phyloP scores from a whole-genome alignment of 352 stramenopile species.

The Pythium coloratum region DNA sequence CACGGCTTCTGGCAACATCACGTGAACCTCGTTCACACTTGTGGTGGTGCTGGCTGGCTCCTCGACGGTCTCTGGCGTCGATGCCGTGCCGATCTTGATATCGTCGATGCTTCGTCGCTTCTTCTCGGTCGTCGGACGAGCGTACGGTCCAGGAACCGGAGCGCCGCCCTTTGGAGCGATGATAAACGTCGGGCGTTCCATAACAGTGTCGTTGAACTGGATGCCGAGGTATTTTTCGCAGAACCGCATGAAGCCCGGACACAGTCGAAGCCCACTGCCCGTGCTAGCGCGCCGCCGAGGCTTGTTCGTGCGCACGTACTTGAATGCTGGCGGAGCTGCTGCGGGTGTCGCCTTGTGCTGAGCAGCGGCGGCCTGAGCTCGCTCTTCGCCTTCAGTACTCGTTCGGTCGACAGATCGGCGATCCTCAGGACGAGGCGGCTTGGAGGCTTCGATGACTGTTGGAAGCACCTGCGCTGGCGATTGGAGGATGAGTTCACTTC shows the following conservation, averaged over 20 bases:
- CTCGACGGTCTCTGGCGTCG: neutral
- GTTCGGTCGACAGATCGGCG: conserved; percentile 16
- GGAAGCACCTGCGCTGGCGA: neutral
- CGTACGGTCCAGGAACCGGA: neutral
- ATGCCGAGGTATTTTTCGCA: conserved; percentile 62
- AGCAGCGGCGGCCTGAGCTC: neutral
- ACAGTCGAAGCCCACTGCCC: conserved; percentile 50
- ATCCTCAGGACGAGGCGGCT: conserved; percentile 7
- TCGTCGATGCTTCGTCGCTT: conserved; percentile 30
- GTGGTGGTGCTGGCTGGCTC: neutral
- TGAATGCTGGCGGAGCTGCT: neutral
- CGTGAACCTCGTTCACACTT: neutral
- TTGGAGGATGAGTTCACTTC: conserved; percentile 6
- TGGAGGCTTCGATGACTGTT: neutral
- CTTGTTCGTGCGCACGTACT: conserved; percentile 5
- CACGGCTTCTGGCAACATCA: neutral
- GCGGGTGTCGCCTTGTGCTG: neutral
- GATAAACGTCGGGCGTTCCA: conserved; percentile 7
- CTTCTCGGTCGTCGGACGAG: conserved; percentile 2
- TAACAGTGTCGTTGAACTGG: conserved; percentile 18
- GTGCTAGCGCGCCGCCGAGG: conserved; percentile 23
- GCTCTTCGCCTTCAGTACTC: conserved; percentile 15
- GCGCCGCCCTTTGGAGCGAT: conserved; percentile 2
- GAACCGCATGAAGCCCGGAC: conserved; percentile 66
- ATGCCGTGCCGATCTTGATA: conserved; percentile 19